phyloP scores from a whole-genome alignment of 768 basidiomycete species.

The Trametes sanguinea region DNA sequence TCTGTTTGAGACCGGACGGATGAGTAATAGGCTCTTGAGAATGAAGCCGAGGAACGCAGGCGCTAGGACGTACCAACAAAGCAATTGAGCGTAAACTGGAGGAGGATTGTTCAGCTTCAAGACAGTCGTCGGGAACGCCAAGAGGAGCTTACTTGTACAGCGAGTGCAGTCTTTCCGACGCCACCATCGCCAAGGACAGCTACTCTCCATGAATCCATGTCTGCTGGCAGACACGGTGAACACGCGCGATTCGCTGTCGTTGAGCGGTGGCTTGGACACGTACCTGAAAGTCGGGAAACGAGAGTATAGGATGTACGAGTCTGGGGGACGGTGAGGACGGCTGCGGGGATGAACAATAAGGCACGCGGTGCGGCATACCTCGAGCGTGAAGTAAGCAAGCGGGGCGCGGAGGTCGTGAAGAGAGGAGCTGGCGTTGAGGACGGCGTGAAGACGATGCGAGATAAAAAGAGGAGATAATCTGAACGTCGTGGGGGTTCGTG shows the following conservation, averaged over 20 bases:
- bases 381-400: slow-evolving; percentile 30
- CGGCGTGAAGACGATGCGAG: slow-evolving; percentile 40
- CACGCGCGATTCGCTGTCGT: background rate
- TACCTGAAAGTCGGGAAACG: slow-evolving; percentile 28
- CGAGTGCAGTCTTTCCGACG: slow-evolving; percentile 95
- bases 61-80: slow-evolving; percentile 73
- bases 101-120: slow-evolving; percentile 7
- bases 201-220: slow-evolving; percentile 94
- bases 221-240: slow-evolving; percentile 28
- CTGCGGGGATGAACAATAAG: slow-evolving; percentile 15
- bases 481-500: slow-evolving; percentile 69
- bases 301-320: slow-evolving; percentile 28
- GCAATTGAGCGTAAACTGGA: slow-evolving; percentile 91
- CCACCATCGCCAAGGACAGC: slow-evolving; percentile 96
- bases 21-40: slow-evolving; percentile 13
- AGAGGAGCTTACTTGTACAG: slow-evolving; percentile 74
- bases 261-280: slow-evolving; percentile 1
- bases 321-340: slow-evolving; percentile 22
- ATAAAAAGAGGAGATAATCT: slow-evolving; percentile 42
- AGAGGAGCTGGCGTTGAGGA: slow-evolving; percentile 32
- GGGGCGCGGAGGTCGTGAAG: slow-evolving; percentile 28
- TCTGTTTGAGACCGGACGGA: slow-evolving; percentile 16
- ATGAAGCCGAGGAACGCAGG: slow-evolving; percentile 14
- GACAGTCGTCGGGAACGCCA: background rate
- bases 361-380: slow-evolving; percentile 33